These are phyloP conservation scores for Brassica cretica DNA, from an alignment of 345 rosid genomes.

Conservation along the genomic window DNA sequence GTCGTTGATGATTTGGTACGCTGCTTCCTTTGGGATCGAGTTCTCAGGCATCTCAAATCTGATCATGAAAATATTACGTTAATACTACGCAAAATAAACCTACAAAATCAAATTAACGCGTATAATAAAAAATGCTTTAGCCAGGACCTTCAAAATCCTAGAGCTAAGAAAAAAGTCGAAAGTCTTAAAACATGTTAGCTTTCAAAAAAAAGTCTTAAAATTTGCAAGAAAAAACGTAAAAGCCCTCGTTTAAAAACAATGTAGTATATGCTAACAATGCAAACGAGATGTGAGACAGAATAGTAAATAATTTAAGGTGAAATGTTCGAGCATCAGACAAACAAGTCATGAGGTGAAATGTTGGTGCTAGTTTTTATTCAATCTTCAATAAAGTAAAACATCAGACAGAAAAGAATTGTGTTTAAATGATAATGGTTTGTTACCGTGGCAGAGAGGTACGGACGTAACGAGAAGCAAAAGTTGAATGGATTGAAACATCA, in stretches of 20 bases:
- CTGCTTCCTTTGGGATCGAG: slow-evolving; percentile 63
- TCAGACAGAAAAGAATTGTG: background rate
- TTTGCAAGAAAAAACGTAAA: background rate
- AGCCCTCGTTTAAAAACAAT: background rate
- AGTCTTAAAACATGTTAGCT: background rate
- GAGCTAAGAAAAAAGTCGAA: background rate
- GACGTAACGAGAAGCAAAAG: slow-evolving; percentile 87
- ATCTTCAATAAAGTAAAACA: background rate
- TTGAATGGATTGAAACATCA: slow-evolving; percentile 76
- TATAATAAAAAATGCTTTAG: background rate
- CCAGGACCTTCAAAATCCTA: background rate
- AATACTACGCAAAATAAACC: background rate
- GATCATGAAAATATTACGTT: slow-evolving; percentile 3
- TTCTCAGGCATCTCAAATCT: slow-evolving; percentile 58
- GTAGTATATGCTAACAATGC: background rate
- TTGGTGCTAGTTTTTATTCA: background rate
- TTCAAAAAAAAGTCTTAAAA: background rate
- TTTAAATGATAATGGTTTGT: background rate
- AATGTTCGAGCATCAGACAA: background rate
- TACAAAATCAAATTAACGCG: background rate
- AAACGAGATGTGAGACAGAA: background rate
- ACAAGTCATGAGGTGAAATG: background rate
- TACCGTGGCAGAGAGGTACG: slow-evolving; percentile 76
- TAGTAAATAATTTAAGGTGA: background rate
- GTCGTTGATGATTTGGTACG: slow-evolving; percentile 61